Evolutionary conservation across 2,329 filamentous ascomycete genomes (phyloP).

Genomic region (Dactylellina parvicollis): DNA sequence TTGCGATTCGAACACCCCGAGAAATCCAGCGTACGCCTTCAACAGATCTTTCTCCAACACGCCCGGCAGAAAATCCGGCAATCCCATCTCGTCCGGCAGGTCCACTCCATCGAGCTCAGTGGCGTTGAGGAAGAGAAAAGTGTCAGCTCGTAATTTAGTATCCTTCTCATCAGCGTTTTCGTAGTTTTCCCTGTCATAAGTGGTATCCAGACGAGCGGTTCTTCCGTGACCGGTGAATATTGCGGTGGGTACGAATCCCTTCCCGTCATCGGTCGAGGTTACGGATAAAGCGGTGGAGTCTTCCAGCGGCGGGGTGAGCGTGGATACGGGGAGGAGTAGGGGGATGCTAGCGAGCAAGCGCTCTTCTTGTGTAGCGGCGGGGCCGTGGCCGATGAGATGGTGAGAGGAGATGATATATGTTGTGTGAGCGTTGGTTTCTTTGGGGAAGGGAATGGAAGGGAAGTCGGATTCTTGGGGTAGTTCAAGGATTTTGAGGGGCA

Average conservation of each 20-base stretch:
- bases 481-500: slow-evolving; percentile 36
- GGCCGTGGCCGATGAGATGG: slow-evolving; percentile 41
- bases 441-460: slow-evolving; percentile 2
- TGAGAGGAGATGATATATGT: slow-evolving; percentile 51
- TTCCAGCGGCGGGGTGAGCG: slow-evolving; percentile 41
- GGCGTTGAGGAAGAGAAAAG: slow-evolving; percentile 39
- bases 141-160: slow-evolving; percentile 15
- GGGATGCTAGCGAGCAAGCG: slow-evolving; percentile 32
- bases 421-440: slow-evolving; percentile 16
- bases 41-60: slow-evolving; percentile 42
- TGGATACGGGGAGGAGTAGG: slow-evolving; percentile 41
- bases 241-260: slow-evolving; percentile 20
- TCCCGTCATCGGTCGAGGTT: not conserved
- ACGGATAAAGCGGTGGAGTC: slow-evolving; percentile 34
- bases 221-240: slow-evolving; percentile 41
- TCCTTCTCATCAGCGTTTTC: not conserved
- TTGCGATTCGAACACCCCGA: slow-evolving; percentile 22
- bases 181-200: slow-evolving; percentile 24
- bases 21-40: slow-evolving; percentile 46
- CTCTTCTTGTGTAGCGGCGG: slow-evolving; percentile 48
- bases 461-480: slow-evolving; percentile 34
- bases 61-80: slow-evolving; percentile 39
- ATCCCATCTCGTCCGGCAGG: not conserved
- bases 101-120: slow-evolving; percentile 33
- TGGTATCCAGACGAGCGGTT: slow-evolving; percentile 26